Base-by-base conservation (phyloP, 768 basidiomycete genomes). In the Kwoniella heveanensis region DNA sequence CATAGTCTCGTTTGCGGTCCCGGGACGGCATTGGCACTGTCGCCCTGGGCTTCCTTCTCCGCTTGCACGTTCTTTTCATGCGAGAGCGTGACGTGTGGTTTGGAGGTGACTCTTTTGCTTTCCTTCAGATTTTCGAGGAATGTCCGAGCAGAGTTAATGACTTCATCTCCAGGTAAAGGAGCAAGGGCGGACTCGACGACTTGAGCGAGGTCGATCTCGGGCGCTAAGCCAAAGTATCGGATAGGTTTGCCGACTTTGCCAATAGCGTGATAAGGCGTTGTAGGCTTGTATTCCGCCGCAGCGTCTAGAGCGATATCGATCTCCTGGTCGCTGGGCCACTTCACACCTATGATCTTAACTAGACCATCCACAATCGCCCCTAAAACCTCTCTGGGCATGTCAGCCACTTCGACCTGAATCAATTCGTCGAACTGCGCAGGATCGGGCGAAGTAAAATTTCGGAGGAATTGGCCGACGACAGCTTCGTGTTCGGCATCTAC, bases 1-100 rank as follows among this genome's bases (percentile, higher is more conserved):
- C 87, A 88, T 9, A 87, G 74, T 32, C 67, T 72, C 27, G 59
- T 37, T 8, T 79, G 66, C 13, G 59, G 60, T 13, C 67, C 72
- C 19, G 50, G 30, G 0, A 53, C 48, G 0, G 52, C 59, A n/a
- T 25, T 37, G 6, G 67, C 46, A 39, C 57, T 44, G 3, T 44
- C 39, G 17, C 39, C 39, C 19, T 44, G 39, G 27, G 26, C 47
- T 19, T 68, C 68, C 26, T 70, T 73, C 66, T 81, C 80, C 2
- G 30, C 76, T 0, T 48, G 55, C 1, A 79, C 78, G n/a, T 55
- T 73, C 22, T 86, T 87, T 66, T 78, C 77, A 79, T 99, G 96
- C 29, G 88, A 88, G 63, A 98, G 82, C 1, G 95, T 98, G 60
- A 96, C 83, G 80, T 98, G 96, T 1, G 94, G 92, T 2, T 84